Base-by-base conservation (phyloP, 352 stramenopile species). In the Globisporangium paddicum region DNA sequence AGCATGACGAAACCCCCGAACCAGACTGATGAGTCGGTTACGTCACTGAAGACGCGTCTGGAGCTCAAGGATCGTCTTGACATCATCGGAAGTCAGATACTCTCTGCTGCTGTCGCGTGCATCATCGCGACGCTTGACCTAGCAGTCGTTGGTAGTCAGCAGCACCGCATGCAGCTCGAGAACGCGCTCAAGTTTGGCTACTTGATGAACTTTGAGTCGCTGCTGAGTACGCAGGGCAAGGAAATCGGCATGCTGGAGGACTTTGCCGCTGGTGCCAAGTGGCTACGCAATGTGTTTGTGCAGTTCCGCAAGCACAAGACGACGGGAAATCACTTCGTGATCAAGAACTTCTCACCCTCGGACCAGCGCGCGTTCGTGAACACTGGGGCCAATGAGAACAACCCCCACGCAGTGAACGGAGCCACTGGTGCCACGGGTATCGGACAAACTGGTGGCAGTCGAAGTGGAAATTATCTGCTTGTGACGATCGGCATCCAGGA, bases 221-320 rank as follows among this genome's bases (percentile, higher is more conserved):
- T 94, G 32, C 52, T 94, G 64, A 93, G 82, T 71, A 96, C 95
- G 38, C 89, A 97, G 47, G 95, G 95, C 34, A 97, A 98, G 63
- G 96, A 99, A 65, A 79, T 97, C 13, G 90, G 88, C 13, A 98
- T 98, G 96, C 82, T 99, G 1, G 79, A 96, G 64, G 90, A 97
- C 63, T 89, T 97, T 64, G 82, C 80, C 9, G 87, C 82, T 10
- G 87, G 83, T 9, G 83, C 76, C 25, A 77, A 90, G 57, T 95
- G 84, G 87, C 69, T 97, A 16, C 72, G 69, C 37, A 86, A 80
- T 48, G 84, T 93, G 47, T 88, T 85, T 65, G 72, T 91, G 26
- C 79, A 89, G 66, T 91, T 91, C 47, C 79, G 81, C 42, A 73
- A 79, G 40, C 69, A 84, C 28, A 46, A 57, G 18, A 72, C 59